Percentiles rank a stretch among this genome's conserved stretches.
Evolutionary conservation across 805 yeast genomes (phyloP).

Genomic region (Wickerhamiella spandovensis): DNA sequence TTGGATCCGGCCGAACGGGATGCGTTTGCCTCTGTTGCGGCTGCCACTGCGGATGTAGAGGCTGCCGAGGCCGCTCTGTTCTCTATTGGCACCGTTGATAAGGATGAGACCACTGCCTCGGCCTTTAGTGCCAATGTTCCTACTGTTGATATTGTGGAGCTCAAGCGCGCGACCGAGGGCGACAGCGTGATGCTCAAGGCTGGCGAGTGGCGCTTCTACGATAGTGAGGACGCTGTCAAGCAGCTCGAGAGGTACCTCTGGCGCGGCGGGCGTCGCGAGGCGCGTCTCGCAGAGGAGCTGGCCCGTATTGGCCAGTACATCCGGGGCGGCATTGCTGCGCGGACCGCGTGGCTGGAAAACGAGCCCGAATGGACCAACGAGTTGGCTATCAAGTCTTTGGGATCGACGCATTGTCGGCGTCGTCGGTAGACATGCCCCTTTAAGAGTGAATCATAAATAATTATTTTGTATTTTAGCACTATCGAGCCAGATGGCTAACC

Average conservation of each 20-base stretch:
- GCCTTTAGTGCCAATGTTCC: background rate
- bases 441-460: background rate
- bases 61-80: background rate
- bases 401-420: constrained; percentile 5
- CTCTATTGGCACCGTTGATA: background rate
- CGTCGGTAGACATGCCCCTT: no score
- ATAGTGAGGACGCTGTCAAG: constrained; percentile 11
- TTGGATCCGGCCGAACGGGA: background rate
- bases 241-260: constrained; percentile 4
- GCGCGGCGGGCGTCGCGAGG: constrained; percentile 14
- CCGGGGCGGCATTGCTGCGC: constrained; percentile 2
- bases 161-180: constrained; percentile 9
- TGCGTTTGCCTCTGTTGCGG: background rate
- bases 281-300: constrained; percentile 5
- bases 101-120: background rate
- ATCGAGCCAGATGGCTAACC: no score
- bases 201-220: constrained; percentile 18
- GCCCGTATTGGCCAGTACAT: background rate
- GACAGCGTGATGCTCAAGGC: constrained; percentile 5
- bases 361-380: constrained; percentile 4
- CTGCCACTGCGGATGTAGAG: background rate
- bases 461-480: background rate
- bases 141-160: constrained; percentile 4
- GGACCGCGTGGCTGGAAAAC: constrained; percentile 3
- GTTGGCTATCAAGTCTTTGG: constrained; percentile 3